A percentile compares a stretch with the other conserved stretches of the same genome.
These are phyloP conservation scores for Clonostachys chloroleuca DNA, from an alignment of 2,329 filamentous ascomycete genomes.

Conservation along the genomic window DNA sequence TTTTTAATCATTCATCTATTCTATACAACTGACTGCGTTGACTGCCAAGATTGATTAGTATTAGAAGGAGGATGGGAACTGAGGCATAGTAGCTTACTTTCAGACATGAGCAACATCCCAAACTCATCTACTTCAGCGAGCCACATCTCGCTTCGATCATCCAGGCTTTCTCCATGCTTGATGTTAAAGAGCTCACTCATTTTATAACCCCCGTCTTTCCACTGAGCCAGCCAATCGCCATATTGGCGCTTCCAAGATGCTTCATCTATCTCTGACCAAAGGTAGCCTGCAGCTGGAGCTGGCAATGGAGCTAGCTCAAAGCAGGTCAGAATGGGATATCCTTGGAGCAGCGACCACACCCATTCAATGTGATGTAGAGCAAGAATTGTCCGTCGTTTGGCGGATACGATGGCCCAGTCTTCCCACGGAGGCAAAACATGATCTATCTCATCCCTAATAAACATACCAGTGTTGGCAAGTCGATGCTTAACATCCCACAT, in stretches of 20 bases:
- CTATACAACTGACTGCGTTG: no score
- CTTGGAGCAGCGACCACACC: constrained; percentile 8
- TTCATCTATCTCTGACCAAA: constrained; percentile 6
- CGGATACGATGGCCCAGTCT: constrained; percentile 8
- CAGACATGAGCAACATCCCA: constrained; percentile 9
- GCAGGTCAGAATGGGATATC: constrained; percentile 9
- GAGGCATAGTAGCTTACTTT: constrained; percentile 4
- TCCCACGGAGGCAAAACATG: constrained; percentile 5
- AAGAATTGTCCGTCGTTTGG: constrained; percentile 9
- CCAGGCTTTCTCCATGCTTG: background rate
- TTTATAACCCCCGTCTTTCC: constrained; percentile 6
- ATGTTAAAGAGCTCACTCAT: constrained; percentile 9
- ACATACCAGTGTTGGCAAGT: constrained; percentile 6
- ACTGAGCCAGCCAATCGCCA: constrained; percentile 4
- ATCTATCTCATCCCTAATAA: constrained; percentile 3
- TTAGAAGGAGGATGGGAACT: no score
- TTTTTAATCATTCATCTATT: no score
- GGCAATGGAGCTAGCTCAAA: constrained; percentile 9
- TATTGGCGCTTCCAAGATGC: constrained; percentile 3
- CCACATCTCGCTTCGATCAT: constrained; percentile 7
- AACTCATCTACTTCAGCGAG: constrained; percentile 9
- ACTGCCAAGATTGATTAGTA: no score
- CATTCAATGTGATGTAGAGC: constrained; percentile 10
- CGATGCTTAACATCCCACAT: constrained; percentile 8
- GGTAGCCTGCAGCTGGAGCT: constrained; percentile 5